Base-by-base conservation (phyloP, 2,329 filamentous ascomycete species). In the Akanthomyces dipterigenus region DNA sequence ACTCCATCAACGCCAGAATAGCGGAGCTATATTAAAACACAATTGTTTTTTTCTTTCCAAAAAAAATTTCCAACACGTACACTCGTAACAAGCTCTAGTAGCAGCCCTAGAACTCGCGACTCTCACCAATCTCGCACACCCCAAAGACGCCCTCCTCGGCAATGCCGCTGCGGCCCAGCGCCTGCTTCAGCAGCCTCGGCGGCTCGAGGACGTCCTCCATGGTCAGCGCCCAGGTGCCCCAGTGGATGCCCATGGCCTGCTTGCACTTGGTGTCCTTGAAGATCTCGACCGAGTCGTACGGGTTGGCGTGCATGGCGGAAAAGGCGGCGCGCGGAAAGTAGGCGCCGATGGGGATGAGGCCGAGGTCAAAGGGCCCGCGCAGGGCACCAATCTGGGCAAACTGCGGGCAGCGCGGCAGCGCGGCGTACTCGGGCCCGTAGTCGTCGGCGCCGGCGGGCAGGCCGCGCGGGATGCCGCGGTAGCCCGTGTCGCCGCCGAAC, bases 401-500 rank as follows among this genome's bases (percentile, higher is more conserved):
- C 55, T 92, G 91, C 8, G 93, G 93, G 70, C 90, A 96, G 24
- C 80, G 77, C 5, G 93, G 91, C 18, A 88, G 76, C 56, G 87
- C 78, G 18, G 86, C 78, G 67, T 87, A 86, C 62, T 87, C 83
- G 0, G 84, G 77, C 7, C 80, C 82, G 71, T 91, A 91, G 76
- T 96, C 91, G 71, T 96, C 89, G 4, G 71, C 69, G 28, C 75
- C 82, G 5, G 80, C 75, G 0, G 87, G 82, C 0, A 90, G 70
- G 34, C 56, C 56, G 57, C 82, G 76, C 2, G 89, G 88, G 1
- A 97, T 90, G 7, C 84, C 76, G 64, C 93, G 86, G 75, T 98
- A 98, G 46, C 93, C 93, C 1, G 93, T 97, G 76, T 98, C 93
- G 64, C 91, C 91, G 65, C 78, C 91, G 72, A 97, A 97, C 80